Evolutionary conservation across 2,329 filamentous ascomycete species (phyloP).

Genomic region (Verticillium nonalfalfae): DNA sequence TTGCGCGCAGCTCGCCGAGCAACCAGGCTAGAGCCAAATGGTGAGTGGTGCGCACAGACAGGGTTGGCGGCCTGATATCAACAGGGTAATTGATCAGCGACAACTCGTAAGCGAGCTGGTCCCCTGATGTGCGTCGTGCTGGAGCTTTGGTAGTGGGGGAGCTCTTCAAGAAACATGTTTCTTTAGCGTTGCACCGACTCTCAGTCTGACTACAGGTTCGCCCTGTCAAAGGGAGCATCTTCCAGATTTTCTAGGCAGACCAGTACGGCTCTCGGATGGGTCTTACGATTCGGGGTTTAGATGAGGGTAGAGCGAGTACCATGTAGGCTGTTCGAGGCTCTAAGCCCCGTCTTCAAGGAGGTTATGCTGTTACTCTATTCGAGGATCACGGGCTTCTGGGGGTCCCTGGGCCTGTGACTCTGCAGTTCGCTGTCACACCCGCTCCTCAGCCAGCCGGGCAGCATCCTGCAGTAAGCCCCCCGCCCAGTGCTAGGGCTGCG

Average conservation of each 20-base stretch:
- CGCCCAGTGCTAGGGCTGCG: neutral
- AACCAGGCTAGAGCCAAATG: neutral
- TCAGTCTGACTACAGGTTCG: neutral
- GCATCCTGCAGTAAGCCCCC: neutral
- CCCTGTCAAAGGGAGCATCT: neutral
- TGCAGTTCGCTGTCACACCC: neutral
- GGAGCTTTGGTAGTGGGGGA: neutral
- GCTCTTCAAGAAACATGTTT: conserved; percentile 2
- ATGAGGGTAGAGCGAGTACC: no score
- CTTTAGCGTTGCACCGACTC: neutral
- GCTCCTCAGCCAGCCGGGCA: neutral
- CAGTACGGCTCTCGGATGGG: no score
- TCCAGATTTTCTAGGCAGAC: no score
- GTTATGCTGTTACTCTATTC: neutral
- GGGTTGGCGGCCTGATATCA: neutral
- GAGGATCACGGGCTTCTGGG: neutral
- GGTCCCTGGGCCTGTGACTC: neutral
- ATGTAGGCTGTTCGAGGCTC: neutral
- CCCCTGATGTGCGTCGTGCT: conserved; percentile 1
- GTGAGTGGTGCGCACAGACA: neutral
- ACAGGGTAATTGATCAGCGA: neutral
- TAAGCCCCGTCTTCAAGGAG: neutral
- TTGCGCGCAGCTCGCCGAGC: neutral
- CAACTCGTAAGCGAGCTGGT: neutral
- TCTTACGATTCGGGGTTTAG: no score